phyloP scores from a whole-genome alignment of 176 grass and related monocot genomes.

The Hordeum marinum region DNA sequence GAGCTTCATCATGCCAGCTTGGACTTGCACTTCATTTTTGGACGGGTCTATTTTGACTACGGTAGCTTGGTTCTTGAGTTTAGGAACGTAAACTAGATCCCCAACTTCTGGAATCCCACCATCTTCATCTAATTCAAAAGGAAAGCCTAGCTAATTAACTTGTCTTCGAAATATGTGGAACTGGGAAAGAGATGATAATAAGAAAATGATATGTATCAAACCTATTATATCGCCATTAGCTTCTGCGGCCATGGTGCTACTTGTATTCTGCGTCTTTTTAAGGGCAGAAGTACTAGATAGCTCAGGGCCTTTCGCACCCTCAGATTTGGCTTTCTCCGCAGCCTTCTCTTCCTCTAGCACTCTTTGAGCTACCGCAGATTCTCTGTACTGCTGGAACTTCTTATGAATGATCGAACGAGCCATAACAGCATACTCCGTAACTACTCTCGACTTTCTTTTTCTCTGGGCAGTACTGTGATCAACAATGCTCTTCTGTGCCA shows the following conservation, averaged over 20 bases:
- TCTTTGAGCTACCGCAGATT: slow-evolving; percentile 49
- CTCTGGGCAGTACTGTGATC: slow-evolving; percentile 46
- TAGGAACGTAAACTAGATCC: slow-evolving; percentile 55
- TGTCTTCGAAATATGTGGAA: neutral
- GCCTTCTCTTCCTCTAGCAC: slow-evolving; percentile 22
- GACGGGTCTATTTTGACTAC: slow-evolving; percentile 56
- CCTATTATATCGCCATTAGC: slow-evolving; percentile 18
- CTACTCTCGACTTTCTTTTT: slow-evolving; percentile 54
- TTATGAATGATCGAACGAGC: slow-evolving; percentile 59
- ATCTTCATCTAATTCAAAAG: slow-evolving; percentile 36
- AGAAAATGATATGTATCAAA: neutral
- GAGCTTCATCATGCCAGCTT: slow-evolving; percentile 68
- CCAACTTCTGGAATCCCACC: slow-evolving; percentile 44
- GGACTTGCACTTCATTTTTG: slow-evolving; percentile 52
- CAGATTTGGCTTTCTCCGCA: slow-evolving; percentile 7
- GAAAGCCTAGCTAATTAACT: neutral
- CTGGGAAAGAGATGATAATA: neutral
- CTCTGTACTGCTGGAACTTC: slow-evolving; percentile 51
- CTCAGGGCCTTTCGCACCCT: slow-evolving; percentile 16
- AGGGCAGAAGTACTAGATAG: neutral
- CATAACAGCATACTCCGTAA: slow-evolving; percentile 53
- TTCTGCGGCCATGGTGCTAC: neutral
- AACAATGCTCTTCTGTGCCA: slow-evolving; percentile 50
- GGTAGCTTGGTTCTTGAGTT: slow-evolving; percentile 50
- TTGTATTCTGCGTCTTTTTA: slow-evolving; percentile 7